phyloP scores from a whole-genome alignment of 768 basidiomycete genomes.

The Rhodosporidiobolus sp. region DNA sequence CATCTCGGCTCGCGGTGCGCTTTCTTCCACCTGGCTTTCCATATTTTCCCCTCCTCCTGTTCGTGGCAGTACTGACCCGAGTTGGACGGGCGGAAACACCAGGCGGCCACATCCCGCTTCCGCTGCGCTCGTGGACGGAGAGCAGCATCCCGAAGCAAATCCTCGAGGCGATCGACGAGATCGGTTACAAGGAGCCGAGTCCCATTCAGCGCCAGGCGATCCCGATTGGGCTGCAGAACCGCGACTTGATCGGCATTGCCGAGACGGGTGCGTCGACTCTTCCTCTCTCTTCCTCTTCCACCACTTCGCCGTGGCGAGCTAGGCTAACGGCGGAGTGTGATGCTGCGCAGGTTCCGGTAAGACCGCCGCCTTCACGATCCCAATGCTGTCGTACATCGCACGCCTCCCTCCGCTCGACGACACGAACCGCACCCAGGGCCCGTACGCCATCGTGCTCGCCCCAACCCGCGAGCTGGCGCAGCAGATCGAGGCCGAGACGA shows the following conservation, averaged over 20 bases:
- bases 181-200: constrained; percentile 96
- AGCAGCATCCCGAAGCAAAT: constrained; percentile 75
- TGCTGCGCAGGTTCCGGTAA: constrained; percentile 79
- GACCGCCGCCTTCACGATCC: constrained; percentile 96
- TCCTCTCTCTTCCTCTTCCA: background rate
- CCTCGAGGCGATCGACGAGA: constrained; percentile 75
- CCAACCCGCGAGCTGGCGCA: constrained; percentile 98
- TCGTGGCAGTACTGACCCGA: no score
- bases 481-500: constrained; percentile 89
- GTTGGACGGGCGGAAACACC: no score
- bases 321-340: background rate
- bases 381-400: constrained; percentile 92
- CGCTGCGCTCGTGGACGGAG: constrained; percentile 87
- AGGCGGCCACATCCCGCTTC: constrained; percentile 92
- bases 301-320: background rate
- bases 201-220: constrained; percentile 98
- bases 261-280: constrained; percentile 69
- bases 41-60: background rate
- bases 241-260: constrained; percentile 97
- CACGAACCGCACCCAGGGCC: constrained; percentile 89
- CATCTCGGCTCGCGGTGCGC: constrained; percentile 80
- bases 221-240: constrained; percentile 93
- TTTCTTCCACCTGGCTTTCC: background rate
- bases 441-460: constrained; percentile 86
- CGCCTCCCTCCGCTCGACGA: constrained; percentile 80